Base-by-base conservation (phyloP, 345 rosid species). In the Citrus mangshanensis region DNA sequence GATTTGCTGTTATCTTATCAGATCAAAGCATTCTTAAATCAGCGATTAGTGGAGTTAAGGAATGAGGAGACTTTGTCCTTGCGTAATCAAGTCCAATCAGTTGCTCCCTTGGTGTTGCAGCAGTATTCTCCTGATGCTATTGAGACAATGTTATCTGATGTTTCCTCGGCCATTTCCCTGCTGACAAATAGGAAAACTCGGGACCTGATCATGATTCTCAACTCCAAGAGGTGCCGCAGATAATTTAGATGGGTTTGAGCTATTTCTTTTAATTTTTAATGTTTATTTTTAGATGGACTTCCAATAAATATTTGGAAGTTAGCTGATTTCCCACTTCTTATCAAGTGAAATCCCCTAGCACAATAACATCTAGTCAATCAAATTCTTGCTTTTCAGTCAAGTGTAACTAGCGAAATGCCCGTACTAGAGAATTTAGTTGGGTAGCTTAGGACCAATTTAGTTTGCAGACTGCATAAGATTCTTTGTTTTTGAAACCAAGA, bases 61-160 rank as follows among this genome's bases (percentile, higher is more conserved):
- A 89, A 87, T 70, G 90, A 81, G 78, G 99, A 94, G 80, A 90
- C 97, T 35, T 74, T 92, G 82, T 91, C 99, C 72, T 81, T 96
- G 89, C 93, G 90, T 83, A 94, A 96, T 87, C 97, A 90, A 88
- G 93, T 94, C 74, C 99, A 93, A 83, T 89, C 99, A 66, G 94
- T 89, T 84, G 86, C 97, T 78, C 92, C 99, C 35, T 81, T 96
- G 89, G 92, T 96, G 81, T 86, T 96, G 61, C 99, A 91, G 91
- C 97, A 93, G 82, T 90, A 92, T 84, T 62, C 92, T 40, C 89
- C 95, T 18, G 97, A 96, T 86, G 89, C 84, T 75, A 90, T 94
- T 30, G 91, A 89, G 85, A 85, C 88, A 66, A 92, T 94, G 94
- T 74, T 90, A 67, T 87, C 85, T 55, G 90, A 86, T 75, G 83